These are phyloP conservation scores for Lophium mytilinum DNA, from an alignment of 495 filamentous ascomycete species.

Conservation along the genomic window DNA sequence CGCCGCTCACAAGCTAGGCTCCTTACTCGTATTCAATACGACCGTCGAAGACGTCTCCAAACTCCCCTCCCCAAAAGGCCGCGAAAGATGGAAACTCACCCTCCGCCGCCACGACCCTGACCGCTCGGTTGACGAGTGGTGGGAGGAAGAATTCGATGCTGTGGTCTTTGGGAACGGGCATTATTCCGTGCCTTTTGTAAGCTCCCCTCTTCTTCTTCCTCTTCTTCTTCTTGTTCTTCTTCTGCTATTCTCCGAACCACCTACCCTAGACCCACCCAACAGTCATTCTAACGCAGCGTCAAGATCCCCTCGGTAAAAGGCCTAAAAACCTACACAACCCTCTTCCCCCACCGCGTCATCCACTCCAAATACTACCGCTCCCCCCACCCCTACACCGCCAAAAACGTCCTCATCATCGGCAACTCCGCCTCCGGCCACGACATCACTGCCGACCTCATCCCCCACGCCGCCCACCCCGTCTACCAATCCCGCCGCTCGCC, in stretches of 20 bases:
- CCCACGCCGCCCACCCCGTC: slow-evolving; percentile 31
- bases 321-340: slow-evolving; percentile 33
- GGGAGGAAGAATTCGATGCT: slow-evolving; percentile 43
- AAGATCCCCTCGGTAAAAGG: slow-evolving; percentile 40
- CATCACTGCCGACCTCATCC: slow-evolving; percentile 34
- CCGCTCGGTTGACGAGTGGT: slow-evolving; percentile 40
- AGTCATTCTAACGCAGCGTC: background rate
- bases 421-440: slow-evolving; percentile 48
- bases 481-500: slow-evolving; percentile 40
- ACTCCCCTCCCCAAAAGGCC: slow-evolving; percentile 3
- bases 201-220: slow-evolving; percentile 33
- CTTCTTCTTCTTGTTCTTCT: background rate
- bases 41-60: slow-evolving; percentile 42
- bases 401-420: slow-evolving; percentile 40
- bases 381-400: slow-evolving; percentile 26
- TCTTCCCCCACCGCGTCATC: slow-evolving; percentile 34
- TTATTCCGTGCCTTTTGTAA: slow-evolving; percentile 44
- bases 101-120: slow-evolving; percentile 37
- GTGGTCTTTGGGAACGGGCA: slow-evolving; percentile 45
- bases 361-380: slow-evolving; percentile 44
- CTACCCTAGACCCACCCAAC: too few species aligned
- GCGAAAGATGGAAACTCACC: slow-evolving; percentile 38
- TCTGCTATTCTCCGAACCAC: too few species aligned
- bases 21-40: slow-evolving; percentile 38
- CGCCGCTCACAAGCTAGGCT: slow-evolving; percentile 35